phyloP scores from a whole-genome alignment of 352 stramenopile species.

The Phytophthora tubulina region DNA sequence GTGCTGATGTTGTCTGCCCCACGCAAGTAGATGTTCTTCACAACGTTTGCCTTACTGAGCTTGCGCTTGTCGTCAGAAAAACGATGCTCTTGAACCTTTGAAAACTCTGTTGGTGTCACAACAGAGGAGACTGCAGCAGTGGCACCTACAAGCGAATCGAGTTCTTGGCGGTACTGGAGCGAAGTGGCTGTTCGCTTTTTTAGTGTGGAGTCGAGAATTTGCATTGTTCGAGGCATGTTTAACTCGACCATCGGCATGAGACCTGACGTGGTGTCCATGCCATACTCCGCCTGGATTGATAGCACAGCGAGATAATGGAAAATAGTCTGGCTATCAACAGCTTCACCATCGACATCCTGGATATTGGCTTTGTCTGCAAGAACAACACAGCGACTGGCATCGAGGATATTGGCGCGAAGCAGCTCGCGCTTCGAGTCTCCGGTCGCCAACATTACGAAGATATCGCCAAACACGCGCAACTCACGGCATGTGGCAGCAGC shows the following conservation, averaged over 20 bases:
- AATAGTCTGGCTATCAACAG: constrained; percentile 68
- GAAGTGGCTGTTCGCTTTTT: constrained; percentile 58
- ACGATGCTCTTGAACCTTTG: constrained; percentile 18
- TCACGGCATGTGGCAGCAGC: constrained; percentile 28
- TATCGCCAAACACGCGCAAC: constrained; percentile 58
- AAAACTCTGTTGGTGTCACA: constrained; percentile 3
- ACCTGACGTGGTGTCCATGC: constrained; percentile 50
- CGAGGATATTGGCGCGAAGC: constrained; percentile 66
- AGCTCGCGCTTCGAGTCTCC: constrained; percentile 65
- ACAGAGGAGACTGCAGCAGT: constrained; percentile 18
- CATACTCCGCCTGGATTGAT: constrained; percentile 67
- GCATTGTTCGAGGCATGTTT: constrained; percentile 70
- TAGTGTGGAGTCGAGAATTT: constrained; percentile 74
- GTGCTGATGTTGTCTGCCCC: constrained; percentile 46
- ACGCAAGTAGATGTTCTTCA: constrained; percentile 42
- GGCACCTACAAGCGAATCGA: constrained; percentile 37
- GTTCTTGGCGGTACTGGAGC: constrained; percentile 44
- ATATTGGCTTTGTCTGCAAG: constrained; percentile 68
- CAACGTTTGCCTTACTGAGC: constrained; percentile 29
- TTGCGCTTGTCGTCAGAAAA: constrained; percentile 31
- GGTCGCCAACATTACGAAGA: constrained; percentile 66
- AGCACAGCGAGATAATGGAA: constrained; percentile 75
- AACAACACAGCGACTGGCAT: constrained; percentile 62
- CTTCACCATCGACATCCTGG: constrained; percentile 64
- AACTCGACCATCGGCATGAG: constrained; percentile 73